Evolutionary conservation across 352 stramenopile species (phyloP), one percentile per base, ranked within the genome.

Genomic region (Phytophthora boehmeriae): DNA sequence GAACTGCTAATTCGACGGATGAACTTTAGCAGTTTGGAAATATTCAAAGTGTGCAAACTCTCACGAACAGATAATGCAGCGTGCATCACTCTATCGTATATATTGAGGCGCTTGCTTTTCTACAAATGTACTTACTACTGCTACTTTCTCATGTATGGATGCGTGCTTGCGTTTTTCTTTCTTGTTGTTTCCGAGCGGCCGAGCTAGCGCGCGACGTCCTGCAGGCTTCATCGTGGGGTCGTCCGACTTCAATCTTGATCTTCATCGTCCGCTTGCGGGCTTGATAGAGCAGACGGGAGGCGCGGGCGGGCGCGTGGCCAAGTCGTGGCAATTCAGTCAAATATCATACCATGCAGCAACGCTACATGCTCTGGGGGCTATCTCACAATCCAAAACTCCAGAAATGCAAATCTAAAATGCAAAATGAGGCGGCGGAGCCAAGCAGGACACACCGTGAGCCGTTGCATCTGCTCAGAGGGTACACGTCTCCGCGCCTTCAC

Each of bases 91-190:
- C 68, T 76, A 76, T 73, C 59, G 63, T 73, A 73, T 73, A 76
- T 76, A 71, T 64, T 69, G 46, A 51, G 62, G 67, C 53, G 67
- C 58, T 64, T 73, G 63, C 60, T 74, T 74, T 77, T 77, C 65
- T 73, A 74, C 64, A 71, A 74, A 74, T 77, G 68, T 77, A 77
- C 64, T 76, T 76, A 66, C 63, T 75, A 75, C 58, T 72, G 50
- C 63, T 76, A 66, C 63, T 73, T 64, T 71, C 42, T 51, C 57
- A 56, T 71, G 35, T 23, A 27, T 53, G 39, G 53, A 69, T 76
- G 58, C 59, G 9, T 73, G 68, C 58, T 58, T 52, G 50, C 50
- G 51, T 57, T 60, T 69, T 39, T 66, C 64, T n/a, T 59, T 14
- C 38, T 65, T 75, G 55, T 71, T 44, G 10, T 44, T 16, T 44